Base-by-base conservation (phyloP, 768 basidiomycete genomes). In the Neoboletus brunneissimus region DNA sequence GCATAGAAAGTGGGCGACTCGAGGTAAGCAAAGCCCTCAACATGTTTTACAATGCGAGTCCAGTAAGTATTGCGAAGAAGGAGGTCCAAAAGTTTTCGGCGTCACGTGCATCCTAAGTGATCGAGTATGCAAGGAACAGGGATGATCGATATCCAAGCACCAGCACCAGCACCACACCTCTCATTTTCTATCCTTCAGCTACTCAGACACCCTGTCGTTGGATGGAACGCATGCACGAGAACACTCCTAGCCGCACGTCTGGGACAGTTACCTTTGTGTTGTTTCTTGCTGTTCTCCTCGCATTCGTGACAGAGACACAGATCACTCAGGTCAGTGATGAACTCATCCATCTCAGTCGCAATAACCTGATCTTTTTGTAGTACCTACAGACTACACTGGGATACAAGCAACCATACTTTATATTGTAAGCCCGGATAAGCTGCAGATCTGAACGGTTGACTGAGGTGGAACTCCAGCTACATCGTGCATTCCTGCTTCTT, bases 381-480 rank as follows among this genome's bases (percentile, higher is more conserved):
- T 87, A 93, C 73, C 84, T 96, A 15, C 90, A 94, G 70, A 84
- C 84, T 1, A 80, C 79, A 1, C 74, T 92, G 31, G 83, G 77
- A 34, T 99, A 90, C 74, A 79, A 85, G 51, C 91, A 97, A 56
- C 91, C 96, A 0, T 96, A 86, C 78, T 88, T 98, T 65, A 76
- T 92, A 58, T 91, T 94, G 91, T 91, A 64, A 58, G 89, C 68
- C 16, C 10, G 43, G 10, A 15, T n/a, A 43, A 5, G 4, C 29
- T 25, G 29, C 44, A n/a, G 13, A 23, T 23, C n/a, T n/a, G 9
- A 32, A 12, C 13, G 5, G 15, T n/a, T 7, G 38, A 56, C 58
- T 43, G 51, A 65, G 42, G 31, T 42, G 13, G 31, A 22, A 38
- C 38, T 37, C 23, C 65, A 94, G 93, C 72, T 97, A 89, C 72